Evolutionary conservation across 352 stramenopile species (phyloP).

Genomic region (Paralagenidium karlingii): DNA sequence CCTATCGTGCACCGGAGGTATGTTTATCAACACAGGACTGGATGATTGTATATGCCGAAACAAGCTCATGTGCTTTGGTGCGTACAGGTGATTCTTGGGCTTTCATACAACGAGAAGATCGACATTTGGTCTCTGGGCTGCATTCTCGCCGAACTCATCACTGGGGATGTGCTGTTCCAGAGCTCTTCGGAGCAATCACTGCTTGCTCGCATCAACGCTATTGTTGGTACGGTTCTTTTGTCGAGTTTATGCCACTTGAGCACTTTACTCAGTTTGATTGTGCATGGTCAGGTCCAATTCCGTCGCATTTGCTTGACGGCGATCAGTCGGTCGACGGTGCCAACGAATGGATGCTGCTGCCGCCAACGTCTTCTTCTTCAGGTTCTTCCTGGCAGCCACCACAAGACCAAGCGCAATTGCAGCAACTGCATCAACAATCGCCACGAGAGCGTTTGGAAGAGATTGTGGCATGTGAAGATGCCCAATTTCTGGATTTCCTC

Average conservation of each 20-base stretch:
- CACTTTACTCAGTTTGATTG: background rate
- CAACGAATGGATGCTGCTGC: too few species aligned
- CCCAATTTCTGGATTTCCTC: constrained; percentile 55
- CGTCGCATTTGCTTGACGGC: constrained; percentile 33
- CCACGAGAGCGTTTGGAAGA: background rate
- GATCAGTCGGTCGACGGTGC: too few species aligned
- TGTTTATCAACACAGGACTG: background rate
- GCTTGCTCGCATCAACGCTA: constrained; percentile 84
- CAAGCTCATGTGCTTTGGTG: background rate
- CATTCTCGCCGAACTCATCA: constrained; percentile 78
- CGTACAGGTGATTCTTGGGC: constrained; percentile 83
- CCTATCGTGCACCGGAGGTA: constrained; percentile 24
- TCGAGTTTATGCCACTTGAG: background rate
- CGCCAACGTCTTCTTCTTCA: too few species aligned
- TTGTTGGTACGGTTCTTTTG: constrained; percentile 29
- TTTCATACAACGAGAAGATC: constrained; percentile 80
- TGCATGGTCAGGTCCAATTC: constrained; percentile 32
- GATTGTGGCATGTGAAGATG: constrained; percentile 10
- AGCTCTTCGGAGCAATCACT: constrained; percentile 82
- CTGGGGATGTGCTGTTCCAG: constrained; percentile 80
- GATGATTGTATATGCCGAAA: background rate
- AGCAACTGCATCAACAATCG: constrained; percentile 28
- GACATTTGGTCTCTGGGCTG: constrained; percentile 89
- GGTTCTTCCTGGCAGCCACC: constrained; percentile 34
- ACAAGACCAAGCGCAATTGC: constrained; percentile 45